These are phyloP conservation scores for Ophiostoma angusticollis DNA, from an alignment of 2,329 filamentous ascomycete genomes.

Conservation along the genomic window DNA sequence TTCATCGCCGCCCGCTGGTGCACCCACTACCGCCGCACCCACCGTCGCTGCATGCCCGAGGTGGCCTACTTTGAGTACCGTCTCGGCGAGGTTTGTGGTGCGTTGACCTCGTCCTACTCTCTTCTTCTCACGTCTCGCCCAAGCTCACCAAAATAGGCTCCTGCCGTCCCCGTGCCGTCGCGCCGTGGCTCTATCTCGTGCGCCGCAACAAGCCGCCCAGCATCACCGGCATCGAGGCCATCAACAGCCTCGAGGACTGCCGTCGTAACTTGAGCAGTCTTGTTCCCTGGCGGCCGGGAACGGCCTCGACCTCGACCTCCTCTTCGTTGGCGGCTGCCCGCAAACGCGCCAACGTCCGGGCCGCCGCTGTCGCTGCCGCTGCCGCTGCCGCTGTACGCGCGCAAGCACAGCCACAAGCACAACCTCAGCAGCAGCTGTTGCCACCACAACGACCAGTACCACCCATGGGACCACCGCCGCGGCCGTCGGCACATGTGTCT, in stretches of 20 bases:
- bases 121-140: neutral
- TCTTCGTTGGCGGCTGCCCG: too few relatives aligned
- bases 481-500: too few relatives aligned
- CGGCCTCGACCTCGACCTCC: too few relatives aligned
- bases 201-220: slow-evolving; percentile 17
- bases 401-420: too few relatives aligned
- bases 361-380: too few relatives aligned
- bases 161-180: slow-evolving; percentile 24
- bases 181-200: slow-evolving; percentile 26
- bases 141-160: slow-evolving; percentile 19
- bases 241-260: slow-evolving; percentile 10
- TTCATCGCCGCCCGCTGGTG: slow-evolving; percentile 25
- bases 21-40: slow-evolving; percentile 20
- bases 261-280: neutral
- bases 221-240: slow-evolving; percentile 8
- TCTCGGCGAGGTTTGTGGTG: neutral
- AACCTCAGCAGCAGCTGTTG: too few relatives aligned
- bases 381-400: too few relatives aligned
- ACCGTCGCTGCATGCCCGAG: slow-evolving; percentile 22
- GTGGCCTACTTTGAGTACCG: slow-evolving; percentile 23
- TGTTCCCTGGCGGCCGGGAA: neutral
- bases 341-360: too few relatives aligned
- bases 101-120: neutral
- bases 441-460: too few relatives aligned
- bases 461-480: too few relatives aligned